A percentile compares a stretch with the other conserved stretches of the same genome.
Evolutionary conservation across 2,329 filamentous ascomycete species (phyloP).

Genomic region (Pseudogymnoascus sp.): DNA sequence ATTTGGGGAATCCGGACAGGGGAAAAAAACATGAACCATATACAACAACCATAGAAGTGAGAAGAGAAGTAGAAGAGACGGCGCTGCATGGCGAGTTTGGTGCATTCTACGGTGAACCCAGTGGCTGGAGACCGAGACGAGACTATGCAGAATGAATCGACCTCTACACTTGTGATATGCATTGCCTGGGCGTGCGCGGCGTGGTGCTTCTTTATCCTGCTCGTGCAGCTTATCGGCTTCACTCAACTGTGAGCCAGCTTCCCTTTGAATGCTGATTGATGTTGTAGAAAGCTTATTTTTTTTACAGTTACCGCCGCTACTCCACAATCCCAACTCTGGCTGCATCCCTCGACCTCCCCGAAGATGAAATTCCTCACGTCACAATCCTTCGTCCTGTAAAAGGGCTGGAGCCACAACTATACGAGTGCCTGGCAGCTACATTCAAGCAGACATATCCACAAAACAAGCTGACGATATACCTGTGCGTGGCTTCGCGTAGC

Average conservation of each 20-base stretch:
- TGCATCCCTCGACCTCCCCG: slow-evolving; percentile 42
- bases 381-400: slow-evolving; percentile 92
- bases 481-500: slow-evolving; percentile 68
- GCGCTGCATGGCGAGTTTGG: not conserved
- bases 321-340: slow-evolving; percentile 42
- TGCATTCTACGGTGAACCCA: not conserved
- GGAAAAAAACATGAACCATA: not conserved
- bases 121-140: not conserved
- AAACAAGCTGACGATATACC: slow-evolving; percentile 67
- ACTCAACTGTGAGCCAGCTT: slow-evolving; percentile 42
- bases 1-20: not conserved
- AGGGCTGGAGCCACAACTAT: slow-evolving; percentile 80
- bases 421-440: slow-evolving; percentile 83
- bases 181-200: slow-evolving; percentile 42
- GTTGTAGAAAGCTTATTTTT: slow-evolving; percentile 10
- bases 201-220: slow-evolving; percentile 46
- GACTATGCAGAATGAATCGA: slow-evolving; percentile 6
- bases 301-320: slow-evolving; percentile 45
- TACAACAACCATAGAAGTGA: slow-evolving; percentile 1
- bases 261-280: slow-evolving; percentile 14
- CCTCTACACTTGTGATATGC: slow-evolving; percentile 17
- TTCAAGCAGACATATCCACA: slow-evolving; percentile 76
- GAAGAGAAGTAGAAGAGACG: not conserved
- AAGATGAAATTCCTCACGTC: slow-evolving; percentile 63
- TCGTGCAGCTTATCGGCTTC: slow-evolving; percentile 50